Evolutionary conservation across 352 stramenopile species (phyloP).

Genomic region (Phytophthora cactorum): DNA sequence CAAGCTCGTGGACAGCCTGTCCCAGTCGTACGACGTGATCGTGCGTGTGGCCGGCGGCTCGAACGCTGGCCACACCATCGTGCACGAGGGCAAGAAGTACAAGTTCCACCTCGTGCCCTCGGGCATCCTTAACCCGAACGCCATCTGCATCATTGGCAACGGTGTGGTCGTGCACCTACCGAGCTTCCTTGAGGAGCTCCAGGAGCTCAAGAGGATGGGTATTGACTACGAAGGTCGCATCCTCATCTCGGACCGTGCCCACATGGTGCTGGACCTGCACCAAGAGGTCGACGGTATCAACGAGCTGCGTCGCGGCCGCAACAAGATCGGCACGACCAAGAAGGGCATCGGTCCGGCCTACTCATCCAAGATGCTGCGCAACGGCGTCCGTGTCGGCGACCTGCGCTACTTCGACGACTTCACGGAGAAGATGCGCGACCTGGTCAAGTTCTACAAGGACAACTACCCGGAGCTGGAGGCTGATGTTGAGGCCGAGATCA

Average conservation of each 20-base stretch:
- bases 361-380: slow-evolving; percentile 98
- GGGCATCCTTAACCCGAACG: slow-evolving; percentile 96
- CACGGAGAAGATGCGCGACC: slow-evolving; percentile 89
- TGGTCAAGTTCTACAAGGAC: slow-evolving; percentile 93
- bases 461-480: slow-evolving; percentile 85
- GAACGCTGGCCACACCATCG: slow-evolving; percentile 99
- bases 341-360: slow-evolving; percentile 99
- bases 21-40: slow-evolving; percentile 96
- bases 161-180: slow-evolving; percentile 98
- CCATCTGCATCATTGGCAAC: slow-evolving; percentile 98
- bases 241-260: slow-evolving; percentile 97
- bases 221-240: slow-evolving; percentile 94
- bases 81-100: slow-evolving; percentile 98
- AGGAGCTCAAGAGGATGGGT: slow-evolving; percentile 89
- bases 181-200: slow-evolving; percentile 95
- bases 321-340: slow-evolving; percentile 99
- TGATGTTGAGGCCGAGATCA: slow-evolving; percentile 88
- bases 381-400: slow-evolving; percentile 97
- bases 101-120: slow-evolving; percentile 99
- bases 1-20: slow-evolving; percentile 97
- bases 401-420: slow-evolving; percentile 92
- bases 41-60: slow-evolving; percentile 96
- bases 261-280: slow-evolving; percentile 99
- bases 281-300: slow-evolving; percentile 92
- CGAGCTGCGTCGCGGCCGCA: slow-evolving; percentile 86